A percentile compares a stretch with the other conserved stretches of the same genome.
Conservation (phyloP, 2,329 filamentous ascomycete genomes). For the Clathrospora elynae region DNA sequence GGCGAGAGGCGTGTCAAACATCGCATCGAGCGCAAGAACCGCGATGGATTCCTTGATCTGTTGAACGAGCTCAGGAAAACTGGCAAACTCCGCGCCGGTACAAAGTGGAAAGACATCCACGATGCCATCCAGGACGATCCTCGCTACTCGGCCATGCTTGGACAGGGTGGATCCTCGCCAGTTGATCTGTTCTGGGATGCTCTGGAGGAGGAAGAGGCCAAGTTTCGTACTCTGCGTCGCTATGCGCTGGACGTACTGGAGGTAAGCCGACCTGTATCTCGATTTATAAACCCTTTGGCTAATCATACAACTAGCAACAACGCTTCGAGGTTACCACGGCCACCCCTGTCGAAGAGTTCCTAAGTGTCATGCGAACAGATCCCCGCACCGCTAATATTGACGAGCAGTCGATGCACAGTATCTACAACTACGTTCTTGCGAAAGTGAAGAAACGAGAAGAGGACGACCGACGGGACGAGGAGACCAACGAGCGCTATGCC, state of each 20-base stretch:
- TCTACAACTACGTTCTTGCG: slow-evolving; percentile 87
- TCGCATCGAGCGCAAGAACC: slow-evolving; percentile 81
- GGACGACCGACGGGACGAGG: slow-evolving; percentile 79
- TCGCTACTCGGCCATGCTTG: slow-evolving; percentile 81
- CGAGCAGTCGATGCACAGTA: slow-evolving; percentile 74
- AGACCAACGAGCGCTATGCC: slow-evolving; percentile 83
- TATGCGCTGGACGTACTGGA: slow-evolving; percentile 87
- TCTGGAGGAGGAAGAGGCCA: slow-evolving; percentile 89
- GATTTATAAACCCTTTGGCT: slow-evolving; percentile 5
- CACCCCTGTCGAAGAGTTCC: slow-evolving; percentile 88
- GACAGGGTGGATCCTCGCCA: slow-evolving; percentile 81
- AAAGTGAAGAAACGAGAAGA: slow-evolving; percentile 82
- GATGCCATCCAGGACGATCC: slow-evolving; percentile 77
- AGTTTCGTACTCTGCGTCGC: slow-evolving; percentile 79
- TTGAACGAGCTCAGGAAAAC: slow-evolving; percentile 73
- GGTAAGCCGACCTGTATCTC: slow-evolving; percentile 60
- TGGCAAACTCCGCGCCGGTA: slow-evolving; percentile 85
- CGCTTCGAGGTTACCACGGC: slow-evolving; percentile 87
- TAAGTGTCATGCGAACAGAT: slow-evolving; percentile 80
- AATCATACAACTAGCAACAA: slow-evolving; percentile 67
- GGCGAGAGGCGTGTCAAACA: slow-evolving; percentile 81
- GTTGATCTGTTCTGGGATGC: slow-evolving; percentile 96
- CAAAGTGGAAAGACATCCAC: slow-evolving; percentile 85
- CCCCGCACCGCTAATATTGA: slow-evolving; percentile 86
- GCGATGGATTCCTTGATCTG: slow-evolving; percentile 78